These are phyloP conservation scores for Solanum etuberosum DNA, from an alignment of 257 asterid species.

Conservation along the genomic window DNA sequence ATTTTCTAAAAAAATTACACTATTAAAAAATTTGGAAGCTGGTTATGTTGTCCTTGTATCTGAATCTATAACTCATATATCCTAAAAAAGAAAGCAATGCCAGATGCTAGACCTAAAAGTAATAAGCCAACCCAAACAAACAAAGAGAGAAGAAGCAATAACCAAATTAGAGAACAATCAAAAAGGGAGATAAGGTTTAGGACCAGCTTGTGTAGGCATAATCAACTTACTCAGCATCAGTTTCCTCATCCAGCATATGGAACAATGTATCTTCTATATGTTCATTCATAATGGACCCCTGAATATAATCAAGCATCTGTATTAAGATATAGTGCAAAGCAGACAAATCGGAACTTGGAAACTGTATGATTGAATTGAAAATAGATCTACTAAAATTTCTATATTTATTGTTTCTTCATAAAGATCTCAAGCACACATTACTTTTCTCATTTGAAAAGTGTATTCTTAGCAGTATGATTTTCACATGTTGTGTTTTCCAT, in stretches of 20 bases:
- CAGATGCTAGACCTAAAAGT: not conserved
- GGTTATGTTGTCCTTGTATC: not conserved
- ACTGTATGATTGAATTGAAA: not conserved
- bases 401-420: not conserved
- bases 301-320: constrained; percentile 2
- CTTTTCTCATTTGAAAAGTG: not conserved
- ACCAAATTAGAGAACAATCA: not conserved
- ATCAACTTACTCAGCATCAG: constrained; percentile 80
- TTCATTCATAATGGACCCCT: constrained; percentile 76
- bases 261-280: constrained; percentile 90
- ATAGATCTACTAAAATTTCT: not conserved
- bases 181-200: not conserved
- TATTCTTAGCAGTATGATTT: not conserved
- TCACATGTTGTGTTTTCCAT: not conserved
- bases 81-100: not conserved
- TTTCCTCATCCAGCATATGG: constrained; percentile 96
- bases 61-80: not conserved
- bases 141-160: not conserved
- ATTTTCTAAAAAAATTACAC: not conserved
- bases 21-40: not conserved
- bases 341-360: not conserved
- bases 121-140: not conserved
- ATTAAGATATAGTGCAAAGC: not conserved
- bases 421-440: not conserved
- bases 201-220: not conserved